Conservation (phyloP, 768 basidiomycete species). For the Suillus cothurnatus region DNA sequence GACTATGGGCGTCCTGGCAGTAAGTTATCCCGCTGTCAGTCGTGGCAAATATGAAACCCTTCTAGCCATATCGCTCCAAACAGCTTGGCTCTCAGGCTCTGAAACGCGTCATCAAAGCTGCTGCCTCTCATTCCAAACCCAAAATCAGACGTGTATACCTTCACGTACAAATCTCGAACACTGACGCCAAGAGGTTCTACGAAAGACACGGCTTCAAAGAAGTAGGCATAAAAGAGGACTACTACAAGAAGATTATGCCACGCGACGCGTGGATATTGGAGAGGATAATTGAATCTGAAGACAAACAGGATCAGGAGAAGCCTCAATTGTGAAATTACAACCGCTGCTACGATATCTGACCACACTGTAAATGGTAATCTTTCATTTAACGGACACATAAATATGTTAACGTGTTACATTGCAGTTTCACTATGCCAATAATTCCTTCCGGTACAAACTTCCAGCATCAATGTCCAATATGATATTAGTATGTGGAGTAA, state of each 20-base stretch:
- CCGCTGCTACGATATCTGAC: background rate
- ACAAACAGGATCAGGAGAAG: slow-evolving; percentile 3
- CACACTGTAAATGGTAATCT: slow-evolving; percentile 4
- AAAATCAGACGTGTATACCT: slow-evolving; percentile 74
- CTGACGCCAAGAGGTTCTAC: slow-evolving; percentile 78
- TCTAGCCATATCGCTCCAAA: slow-evolving; percentile 78
- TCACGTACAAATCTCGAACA: slow-evolving; percentile 87
- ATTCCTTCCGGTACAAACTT: background rate
- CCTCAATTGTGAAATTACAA: background rate
- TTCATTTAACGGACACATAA: background rate
- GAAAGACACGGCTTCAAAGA: slow-evolving; percentile 81
- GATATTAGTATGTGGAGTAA: slow-evolving; percentile 9
- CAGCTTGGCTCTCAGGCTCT: slow-evolving; percentile 74
- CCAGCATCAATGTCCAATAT: slow-evolving; percentile 4
- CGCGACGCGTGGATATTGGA: slow-evolving; percentile 89
- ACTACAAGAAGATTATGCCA: slow-evolving; percentile 89
- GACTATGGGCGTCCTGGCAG: slow-evolving; percentile 91
- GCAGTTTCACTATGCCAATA: slow-evolving; percentile 1
- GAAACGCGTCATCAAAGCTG: slow-evolving; percentile 65
- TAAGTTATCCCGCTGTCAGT: slow-evolving; percentile 41
- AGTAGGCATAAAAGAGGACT: slow-evolving; percentile 63
- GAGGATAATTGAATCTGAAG: slow-evolving; percentile 42
- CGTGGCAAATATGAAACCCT: slow-evolving; percentile 18
- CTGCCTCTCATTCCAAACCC: slow-evolving; percentile 56
- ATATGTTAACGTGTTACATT: slow-evolving; percentile 8